Conservation (phyloP, 2,329 filamentous ascomycete species). For the Aspergillus jensenii region DNA sequence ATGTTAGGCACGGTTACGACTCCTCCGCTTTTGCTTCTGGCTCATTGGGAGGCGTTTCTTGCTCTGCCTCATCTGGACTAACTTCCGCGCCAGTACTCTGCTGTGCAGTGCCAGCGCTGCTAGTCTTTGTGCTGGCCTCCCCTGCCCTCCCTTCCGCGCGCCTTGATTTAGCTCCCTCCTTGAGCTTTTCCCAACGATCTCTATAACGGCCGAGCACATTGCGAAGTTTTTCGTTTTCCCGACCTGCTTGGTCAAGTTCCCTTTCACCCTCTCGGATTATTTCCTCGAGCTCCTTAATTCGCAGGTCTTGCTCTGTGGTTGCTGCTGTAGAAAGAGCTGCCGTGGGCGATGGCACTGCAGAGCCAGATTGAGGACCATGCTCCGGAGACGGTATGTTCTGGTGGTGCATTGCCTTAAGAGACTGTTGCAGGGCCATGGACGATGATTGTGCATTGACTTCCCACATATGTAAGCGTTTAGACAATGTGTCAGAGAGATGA, state of each 20-base stretch:
- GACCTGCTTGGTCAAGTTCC: constrained; percentile 63
- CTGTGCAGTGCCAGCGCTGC: background rate
- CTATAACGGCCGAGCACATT: constrained; percentile 57
- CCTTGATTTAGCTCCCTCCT: constrained; percentile 58
- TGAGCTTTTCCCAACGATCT: constrained; percentile 68
- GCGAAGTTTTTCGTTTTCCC: constrained; percentile 61
- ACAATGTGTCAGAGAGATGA: constrained; percentile 79
- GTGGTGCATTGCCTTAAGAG: constrained; percentile 56
- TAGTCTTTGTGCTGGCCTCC: constrained; percentile 1
- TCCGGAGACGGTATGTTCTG: constrained; percentile 33
- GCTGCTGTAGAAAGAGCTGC: constrained; percentile 19
- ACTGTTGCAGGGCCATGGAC: constrained; percentile 82
- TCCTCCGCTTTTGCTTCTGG: background rate
- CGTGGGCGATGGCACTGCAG: constrained; percentile 27
- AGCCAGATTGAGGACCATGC: constrained; percentile 31
- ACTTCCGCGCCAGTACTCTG: background rate
- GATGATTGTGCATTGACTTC: constrained; percentile 89
- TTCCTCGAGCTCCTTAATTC: constrained; percentile 67
- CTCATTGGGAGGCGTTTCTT: background rate
- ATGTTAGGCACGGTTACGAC: background rate
- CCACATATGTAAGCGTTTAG: constrained; percentile 85
- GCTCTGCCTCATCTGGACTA: background rate
- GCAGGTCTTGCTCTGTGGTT: constrained; percentile 46
- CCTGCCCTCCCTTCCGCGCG: constrained; percentile 28
- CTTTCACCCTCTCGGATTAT: constrained; percentile 58